Evolutionary conservation across 768 basidiomycete genomes (phyloP).

Genomic region (Brasilioporus rufonigricans): DNA sequence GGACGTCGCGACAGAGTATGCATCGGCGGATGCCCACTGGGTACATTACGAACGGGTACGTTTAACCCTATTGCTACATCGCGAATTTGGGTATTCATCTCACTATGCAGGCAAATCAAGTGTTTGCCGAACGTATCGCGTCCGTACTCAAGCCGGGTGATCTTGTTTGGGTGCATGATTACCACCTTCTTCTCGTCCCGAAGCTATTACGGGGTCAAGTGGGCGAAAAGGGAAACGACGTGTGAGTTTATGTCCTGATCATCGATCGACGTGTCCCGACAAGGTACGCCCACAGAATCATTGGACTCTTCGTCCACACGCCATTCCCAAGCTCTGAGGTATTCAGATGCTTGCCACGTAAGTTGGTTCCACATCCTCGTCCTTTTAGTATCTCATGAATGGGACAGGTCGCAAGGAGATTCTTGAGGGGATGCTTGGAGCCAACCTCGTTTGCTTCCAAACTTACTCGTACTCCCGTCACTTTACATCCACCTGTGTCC

Average conservation of each 20-base stretch:
- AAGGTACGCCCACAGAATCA: constrained; percentile 35
- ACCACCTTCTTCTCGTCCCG: constrained; percentile 91
- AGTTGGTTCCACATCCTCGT: constrained; percentile 33
- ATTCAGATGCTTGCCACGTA: constrained; percentile 89
- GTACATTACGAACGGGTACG: constrained; percentile 29
- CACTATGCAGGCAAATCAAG: constrained; percentile 68
- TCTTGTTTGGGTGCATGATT: constrained; percentile 92
- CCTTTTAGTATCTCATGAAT: constrained; percentile 2
- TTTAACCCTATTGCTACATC: background rate
- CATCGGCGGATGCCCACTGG: constrained; percentile 83
- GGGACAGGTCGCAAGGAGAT: constrained; percentile 83
- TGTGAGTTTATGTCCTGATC: constrained; percentile 12
- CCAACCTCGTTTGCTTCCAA: constrained; percentile 96
- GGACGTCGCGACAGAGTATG: constrained; percentile 88
- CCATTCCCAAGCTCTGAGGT: constrained; percentile 97
- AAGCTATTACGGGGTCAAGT: constrained; percentile 74
- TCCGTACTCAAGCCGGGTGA: constrained; percentile 86
- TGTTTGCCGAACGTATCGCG: constrained; percentile 73
- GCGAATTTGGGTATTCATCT: constrained; percentile 4
- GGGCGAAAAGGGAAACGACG: constrained; percentile 29
- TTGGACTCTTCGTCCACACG: constrained; percentile 96
- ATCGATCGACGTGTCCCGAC: background rate
- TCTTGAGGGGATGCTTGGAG: constrained; percentile 96
- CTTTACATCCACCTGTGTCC: constrained; percentile 91
- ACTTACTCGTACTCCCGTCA: constrained; percentile 96